Percentiles rank a stretch among this genome's conserved stretches.
phyloP scores from a whole-genome alignment of 73 alveolate species.

The Tetrahymena malaccensis region DNA sequence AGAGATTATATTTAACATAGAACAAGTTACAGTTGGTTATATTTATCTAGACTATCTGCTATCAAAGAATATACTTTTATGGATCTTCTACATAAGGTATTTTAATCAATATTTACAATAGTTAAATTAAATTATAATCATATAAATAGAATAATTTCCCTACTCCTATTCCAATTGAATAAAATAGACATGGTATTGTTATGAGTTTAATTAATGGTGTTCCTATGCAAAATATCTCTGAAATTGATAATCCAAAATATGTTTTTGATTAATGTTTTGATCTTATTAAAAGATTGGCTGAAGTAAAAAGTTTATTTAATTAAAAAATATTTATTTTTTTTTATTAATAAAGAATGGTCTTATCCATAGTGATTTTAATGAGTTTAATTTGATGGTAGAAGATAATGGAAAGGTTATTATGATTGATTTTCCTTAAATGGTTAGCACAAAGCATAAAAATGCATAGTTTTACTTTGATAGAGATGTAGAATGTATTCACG shows the following conservation, averaged over 20 bases:
- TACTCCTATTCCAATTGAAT: slow-evolving; percentile 22
- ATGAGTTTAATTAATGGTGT: slow-evolving; percentile 29
- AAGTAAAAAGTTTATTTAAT: not conserved
- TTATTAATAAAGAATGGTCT: slow-evolving; percentile 54
- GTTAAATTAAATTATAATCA: not conserved
- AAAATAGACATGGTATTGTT: slow-evolving; percentile 40
- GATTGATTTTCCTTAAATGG: slow-evolving; percentile 97
- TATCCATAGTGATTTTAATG: slow-evolving; percentile 96
- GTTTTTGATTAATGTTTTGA: slow-evolving; percentile 19
- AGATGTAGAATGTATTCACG: slow-evolving; percentile 87
- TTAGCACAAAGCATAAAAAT: slow-evolving; percentile 71
- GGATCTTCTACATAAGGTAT: slow-evolving; percentile 76
- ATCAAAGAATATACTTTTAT: slow-evolving; percentile 91
- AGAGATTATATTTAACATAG: slow-evolving; percentile 90
- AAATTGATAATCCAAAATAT: slow-evolving; percentile 10
- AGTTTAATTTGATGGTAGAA: slow-evolving; percentile 79
- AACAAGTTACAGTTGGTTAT: slow-evolving; percentile 87
- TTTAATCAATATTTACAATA: slow-evolving; percentile 12
- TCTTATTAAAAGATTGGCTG: not conserved
- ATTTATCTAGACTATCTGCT: slow-evolving; percentile 92
- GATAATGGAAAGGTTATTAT: slow-evolving; percentile 78
- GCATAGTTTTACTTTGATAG: slow-evolving; percentile 72
- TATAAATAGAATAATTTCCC: slow-evolving; percentile 12
- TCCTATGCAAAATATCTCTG: slow-evolving; percentile 8
- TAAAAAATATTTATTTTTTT: not conserved